A percentile compares a stretch with the other conserved stretches of the same genome.
These are phyloP conservation scores for Gremmenia infestans DNA, from an alignment of 2,329 filamentous ascomycete species.

Conservation along the genomic window DNA sequence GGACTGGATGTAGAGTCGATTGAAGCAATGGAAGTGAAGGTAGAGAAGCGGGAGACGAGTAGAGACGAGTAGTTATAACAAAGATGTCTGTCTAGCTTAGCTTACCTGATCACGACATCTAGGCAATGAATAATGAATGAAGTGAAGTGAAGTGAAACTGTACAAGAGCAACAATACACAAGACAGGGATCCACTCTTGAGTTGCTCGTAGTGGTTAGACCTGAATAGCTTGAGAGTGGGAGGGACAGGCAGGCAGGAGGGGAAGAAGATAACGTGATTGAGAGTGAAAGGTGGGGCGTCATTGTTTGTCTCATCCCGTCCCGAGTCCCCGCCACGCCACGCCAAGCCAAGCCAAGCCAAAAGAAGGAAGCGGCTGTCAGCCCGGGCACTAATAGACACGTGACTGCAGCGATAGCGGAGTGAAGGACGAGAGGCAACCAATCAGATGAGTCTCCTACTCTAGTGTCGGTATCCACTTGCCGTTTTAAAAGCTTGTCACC, in stretches of 20 bases:
- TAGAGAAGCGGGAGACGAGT: neutral
- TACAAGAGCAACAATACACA: neutral
- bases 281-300: neutral
- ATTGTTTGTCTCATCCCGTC: too few relatives aligned
- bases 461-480: too few relatives aligned
- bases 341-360: neutral
- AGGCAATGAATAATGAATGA: neutral
- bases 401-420: conserved; percentile 9
- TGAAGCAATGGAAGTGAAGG: neutral
- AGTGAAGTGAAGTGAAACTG: neutral
- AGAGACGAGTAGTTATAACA: neutral
- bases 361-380: neutral
- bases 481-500: too few relatives aligned
- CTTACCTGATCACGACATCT: neutral
- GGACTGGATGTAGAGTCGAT: neutral
- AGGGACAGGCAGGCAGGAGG: neutral
- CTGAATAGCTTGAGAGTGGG: neutral
- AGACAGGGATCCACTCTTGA: neutral
- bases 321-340: too few relatives aligned
- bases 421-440: neutral
- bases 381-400: neutral
- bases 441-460: neutral
- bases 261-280: neutral
- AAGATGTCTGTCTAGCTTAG: neutral
- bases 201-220: neutral